Percentiles rank a stretch among this genome's conserved stretches.
Evolutionary conservation across 169 alveolate genomes (phyloP).

Genomic region (Plasmodium blacklocki): DNA sequence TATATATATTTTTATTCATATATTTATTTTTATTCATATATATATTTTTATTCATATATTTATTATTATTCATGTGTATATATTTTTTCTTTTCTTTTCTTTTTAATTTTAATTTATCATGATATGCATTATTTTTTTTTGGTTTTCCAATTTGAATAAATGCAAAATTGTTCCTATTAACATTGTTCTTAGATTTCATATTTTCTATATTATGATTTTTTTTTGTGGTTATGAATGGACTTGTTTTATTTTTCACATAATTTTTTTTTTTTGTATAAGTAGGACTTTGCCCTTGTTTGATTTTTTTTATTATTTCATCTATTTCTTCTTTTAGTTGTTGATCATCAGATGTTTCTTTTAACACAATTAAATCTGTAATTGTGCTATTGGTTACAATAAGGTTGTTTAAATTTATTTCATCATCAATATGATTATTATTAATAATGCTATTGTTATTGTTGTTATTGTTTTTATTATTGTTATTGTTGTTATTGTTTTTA

Average conservation of each 20-base stretch:
- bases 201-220: not conserved
- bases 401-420: slow-evolving; percentile 16
- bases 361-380: slow-evolving; percentile 77
- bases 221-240: not conserved
- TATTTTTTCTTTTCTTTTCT: not conserved
- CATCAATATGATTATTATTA: slow-evolving; percentile 33
- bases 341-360: slow-evolving; percentile 77
- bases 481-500: not conserved
- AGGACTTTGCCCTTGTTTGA: not conserved
- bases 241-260: slow-evolving; percentile 14
- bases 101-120: not conserved
- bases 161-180: not conserved
- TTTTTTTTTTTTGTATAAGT: not conserved
- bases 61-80: not conserved
- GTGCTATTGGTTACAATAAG: slow-evolving; percentile 76
- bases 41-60: not conserved
- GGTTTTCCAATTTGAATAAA: not conserved
- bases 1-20: not conserved
- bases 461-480: slow-evolving; percentile 53
- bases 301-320: slow-evolving; percentile 25
- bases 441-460: slow-evolving; percentile 18
- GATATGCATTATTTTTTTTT: not conserved
- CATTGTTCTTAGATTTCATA: too few species aligned
- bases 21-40: not conserved
- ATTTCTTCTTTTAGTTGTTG: slow-evolving; percentile 62